These are phyloP conservation scores for Aquilaria sinensis DNA, from an alignment of 345 rosid genomes.

Conservation along the genomic window DNA sequence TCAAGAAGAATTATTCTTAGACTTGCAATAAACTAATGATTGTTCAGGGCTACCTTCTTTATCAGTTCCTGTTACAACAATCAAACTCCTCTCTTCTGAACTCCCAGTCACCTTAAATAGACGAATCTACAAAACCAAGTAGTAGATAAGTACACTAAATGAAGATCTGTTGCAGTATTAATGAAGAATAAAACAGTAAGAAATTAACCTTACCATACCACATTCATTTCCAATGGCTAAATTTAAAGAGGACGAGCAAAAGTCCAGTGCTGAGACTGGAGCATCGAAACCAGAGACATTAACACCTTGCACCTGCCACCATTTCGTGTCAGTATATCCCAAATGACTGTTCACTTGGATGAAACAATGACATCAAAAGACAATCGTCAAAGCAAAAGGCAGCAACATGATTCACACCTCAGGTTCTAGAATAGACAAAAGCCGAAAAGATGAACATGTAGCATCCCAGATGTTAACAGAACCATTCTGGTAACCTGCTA, in stretches of 20 bases:
- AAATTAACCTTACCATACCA: constrained; percentile 65
- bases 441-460: constrained; percentile 55
- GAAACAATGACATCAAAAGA: constrained; percentile 1
- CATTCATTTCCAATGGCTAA: constrained; percentile 64
- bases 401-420: constrained; percentile 34
- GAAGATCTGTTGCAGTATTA: background rate
- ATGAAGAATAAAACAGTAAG: constrained; percentile 18
- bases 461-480: constrained; percentile 82
- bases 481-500: constrained; percentile 87
- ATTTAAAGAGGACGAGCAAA: constrained; percentile 48
- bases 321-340: constrained; percentile 11
- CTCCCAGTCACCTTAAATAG: constrained; percentile 44
- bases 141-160: no score
- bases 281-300: constrained; percentile 29
- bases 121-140: constrained; percentile 43
- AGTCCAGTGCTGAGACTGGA: constrained; percentile 56
- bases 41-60: constrained; percentile 44
- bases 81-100: constrained; percentile 39
- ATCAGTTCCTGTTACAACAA: constrained; percentile 49
- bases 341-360: constrained; percentile 8
- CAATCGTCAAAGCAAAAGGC: constrained; percentile 8
- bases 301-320: constrained; percentile 40
- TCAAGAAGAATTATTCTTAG: no score
- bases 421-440: constrained; percentile 40
- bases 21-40: background rate